Evolutionary conservation across 106 monocot species (phyloP).

Genomic region (Dactylorhiza incarnata): DNA sequence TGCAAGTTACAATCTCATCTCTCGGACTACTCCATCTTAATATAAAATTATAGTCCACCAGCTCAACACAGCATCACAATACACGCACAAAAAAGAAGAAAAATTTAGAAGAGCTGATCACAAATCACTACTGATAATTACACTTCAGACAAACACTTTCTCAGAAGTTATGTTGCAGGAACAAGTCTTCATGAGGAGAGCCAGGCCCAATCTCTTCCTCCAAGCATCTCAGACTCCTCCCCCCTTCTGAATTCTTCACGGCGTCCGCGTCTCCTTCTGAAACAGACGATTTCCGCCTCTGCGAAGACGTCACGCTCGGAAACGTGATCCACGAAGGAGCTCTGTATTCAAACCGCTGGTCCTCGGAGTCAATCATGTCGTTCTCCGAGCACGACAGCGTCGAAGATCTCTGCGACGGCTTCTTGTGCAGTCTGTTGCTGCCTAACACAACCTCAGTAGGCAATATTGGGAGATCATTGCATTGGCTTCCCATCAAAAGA

Average conservation of each 20-base stretch:
- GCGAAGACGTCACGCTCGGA: constrained; percentile 89
- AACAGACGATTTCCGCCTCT: constrained; percentile 70
- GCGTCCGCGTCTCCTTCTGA: constrained; percentile 62
- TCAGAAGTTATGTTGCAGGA: constrained; percentile 97
- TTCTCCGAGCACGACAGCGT: constrained; percentile 63
- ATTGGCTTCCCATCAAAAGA: constrained; percentile 84
- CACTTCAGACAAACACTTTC: background rate
- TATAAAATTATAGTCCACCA: background rate
- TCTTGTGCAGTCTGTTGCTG: constrained; percentile 87
- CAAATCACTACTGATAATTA: background rate
- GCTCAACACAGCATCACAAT: background rate
- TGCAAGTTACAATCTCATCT: background rate
- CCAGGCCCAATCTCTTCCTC: constrained; percentile 97
- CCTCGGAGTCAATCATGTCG: constrained; percentile 45
- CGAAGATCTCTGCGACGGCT: constrained; percentile 71
- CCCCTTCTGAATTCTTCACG: constrained; percentile 38
- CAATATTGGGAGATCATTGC: constrained; percentile 77
- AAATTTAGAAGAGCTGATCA: background rate
- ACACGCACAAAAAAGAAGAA: background rate
- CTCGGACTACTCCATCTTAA: background rate
- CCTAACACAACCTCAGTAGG: constrained; percentile 94
- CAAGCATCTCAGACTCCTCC: constrained; percentile 57
- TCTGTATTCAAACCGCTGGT: constrained; percentile 63
- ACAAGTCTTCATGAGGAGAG: constrained; percentile 78
- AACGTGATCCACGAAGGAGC: constrained; percentile 99